Percentiles rank a stretch among this genome's conserved stretches.
phyloP scores from a whole-genome alignment of 1,139 yeast genomes.

The Geotrichum australiense region DNA sequence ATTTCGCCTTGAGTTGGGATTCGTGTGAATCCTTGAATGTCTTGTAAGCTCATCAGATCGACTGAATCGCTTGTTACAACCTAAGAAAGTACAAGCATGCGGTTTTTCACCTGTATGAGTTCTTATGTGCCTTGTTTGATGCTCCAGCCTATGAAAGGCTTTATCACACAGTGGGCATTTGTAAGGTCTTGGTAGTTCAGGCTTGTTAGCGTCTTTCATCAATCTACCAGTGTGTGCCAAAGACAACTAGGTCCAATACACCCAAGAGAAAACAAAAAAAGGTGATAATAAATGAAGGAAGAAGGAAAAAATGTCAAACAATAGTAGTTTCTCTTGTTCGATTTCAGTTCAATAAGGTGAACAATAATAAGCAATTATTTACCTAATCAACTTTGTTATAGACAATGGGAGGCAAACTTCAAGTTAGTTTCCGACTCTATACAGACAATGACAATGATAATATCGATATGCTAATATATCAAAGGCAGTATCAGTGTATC shows the following conservation, averaged over 20 bases:
- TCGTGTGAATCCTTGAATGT: slow-evolving; percentile 79
- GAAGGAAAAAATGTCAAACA: not conserved
- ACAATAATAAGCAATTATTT: not conserved
- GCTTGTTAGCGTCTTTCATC: slow-evolving; percentile 18
- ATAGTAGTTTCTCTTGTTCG: not conserved
- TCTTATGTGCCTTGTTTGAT: slow-evolving; percentile 87
- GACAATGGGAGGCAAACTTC: too few species aligned
- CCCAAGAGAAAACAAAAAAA: not conserved
- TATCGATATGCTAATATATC: too few species aligned
- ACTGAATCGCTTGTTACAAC: slow-evolving; percentile 78
- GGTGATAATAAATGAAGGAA: not conserved
- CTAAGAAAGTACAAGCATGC: slow-evolving; percentile 80
- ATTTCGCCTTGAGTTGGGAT: slow-evolving; percentile 61
- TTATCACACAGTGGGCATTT: slow-evolving; percentile 88
- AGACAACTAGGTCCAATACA: not conserved
- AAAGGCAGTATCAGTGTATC: too few species aligned
- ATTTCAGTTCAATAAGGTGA: not conserved
- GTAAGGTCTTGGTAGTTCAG: slow-evolving; percentile 58
- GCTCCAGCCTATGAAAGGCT: slow-evolving; percentile 88
- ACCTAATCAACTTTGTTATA: not conserved
- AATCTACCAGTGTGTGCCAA: not conserved
- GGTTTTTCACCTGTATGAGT: slow-evolving; percentile 97
- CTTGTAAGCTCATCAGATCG: slow-evolving; percentile 88
- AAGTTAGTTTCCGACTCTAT: not conserved
- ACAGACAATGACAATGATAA: not conserved